A percentile compares a stretch with the other conserved stretches of the same genome.
phyloP scores from a whole-genome alignment of 495 filamentous ascomycete species.

The Hyaloscypha bicolor region DNA sequence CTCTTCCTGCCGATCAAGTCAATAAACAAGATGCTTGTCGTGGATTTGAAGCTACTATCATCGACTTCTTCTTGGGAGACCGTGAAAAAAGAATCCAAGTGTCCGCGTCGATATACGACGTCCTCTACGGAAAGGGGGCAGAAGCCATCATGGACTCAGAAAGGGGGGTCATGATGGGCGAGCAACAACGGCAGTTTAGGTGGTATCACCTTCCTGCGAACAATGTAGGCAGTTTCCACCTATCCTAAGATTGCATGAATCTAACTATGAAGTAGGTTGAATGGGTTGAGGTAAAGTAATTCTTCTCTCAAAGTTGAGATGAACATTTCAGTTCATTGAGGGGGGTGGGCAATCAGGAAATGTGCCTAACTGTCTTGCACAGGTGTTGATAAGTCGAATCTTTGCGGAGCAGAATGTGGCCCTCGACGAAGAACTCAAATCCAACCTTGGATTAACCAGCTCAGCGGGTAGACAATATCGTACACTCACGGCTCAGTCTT shows the following conservation, averaged over 20 bases:
- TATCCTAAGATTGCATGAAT: background rate
- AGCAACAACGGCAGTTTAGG: background rate
- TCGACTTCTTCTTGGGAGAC: conserved; percentile 4
- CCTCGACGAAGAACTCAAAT: conserved; percentile 12
- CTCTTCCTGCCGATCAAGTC: background rate
- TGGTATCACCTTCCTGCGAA: conserved; percentile 13
- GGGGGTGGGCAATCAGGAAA: background rate
- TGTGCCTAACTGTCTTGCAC: background rate
- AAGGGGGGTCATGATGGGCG: background rate
- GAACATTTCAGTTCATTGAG: background rate
- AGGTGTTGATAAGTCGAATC: conserved; percentile 10
- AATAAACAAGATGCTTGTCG: background rate
- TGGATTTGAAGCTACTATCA: conserved; percentile 5
- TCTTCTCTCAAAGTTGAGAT: background rate
- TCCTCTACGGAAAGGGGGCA: background rate
- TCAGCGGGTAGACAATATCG: conserved; percentile 5
- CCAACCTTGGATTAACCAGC: conserved; percentile 5
- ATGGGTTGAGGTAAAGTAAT: conserved; percentile 12
- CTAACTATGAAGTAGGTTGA: background rate
- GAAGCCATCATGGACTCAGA: conserved; percentile 4
- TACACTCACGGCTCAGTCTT: conserved; percentile 8
- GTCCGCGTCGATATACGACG: conserved; percentile 2
- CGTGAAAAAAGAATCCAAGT: background rate
- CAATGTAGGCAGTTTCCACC: background rate
- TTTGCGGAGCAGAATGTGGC: conserved; percentile 1